Evolutionary conservation across 2,329 filamentous ascomycete genomes (phyloP), one percentile per base, ranked within the genome.

Genomic region (Coniella lustricola): DNA sequence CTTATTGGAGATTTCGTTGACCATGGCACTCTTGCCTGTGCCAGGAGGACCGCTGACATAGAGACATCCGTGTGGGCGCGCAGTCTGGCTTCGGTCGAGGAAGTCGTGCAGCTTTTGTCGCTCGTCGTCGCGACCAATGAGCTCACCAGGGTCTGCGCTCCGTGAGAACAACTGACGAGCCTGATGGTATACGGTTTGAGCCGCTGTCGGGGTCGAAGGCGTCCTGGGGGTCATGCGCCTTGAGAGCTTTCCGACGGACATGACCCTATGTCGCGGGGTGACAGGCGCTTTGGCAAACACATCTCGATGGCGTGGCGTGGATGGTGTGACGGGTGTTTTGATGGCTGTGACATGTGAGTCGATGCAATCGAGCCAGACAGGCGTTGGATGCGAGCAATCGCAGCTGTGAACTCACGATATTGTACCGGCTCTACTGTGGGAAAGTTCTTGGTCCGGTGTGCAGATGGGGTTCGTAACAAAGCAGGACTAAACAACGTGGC

Each of bases 21-120:
- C 82, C 73, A 97, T 85, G 25, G 93, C 93, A 64, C 90, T 97
- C 71, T 98, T 98, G 47, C 93, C 93, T 0, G 93, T 98, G 10
- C 93, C 93, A 2, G 93, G 93, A 3, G 93, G 93, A 0, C 93
- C 93, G 58, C 90, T 96, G 56, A 98, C 85, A 63, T 98, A 98
- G 44, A 95, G 77, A 62, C 91, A 97, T 46, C 90, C 90, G 46
- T 83, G 82, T 3, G 76, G 78, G 10, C 72, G 73, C 16, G 77
- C 66, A 8, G 77, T 71, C 4, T 83, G 70, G 56, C 82, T 81
- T 44, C 77, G 75, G 34, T 78, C 70, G 44, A 96, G 74, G 61
- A 95, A 96, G 0, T 62, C 66, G 12, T 72, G 70, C 31, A 97
- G 70, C 55, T 90, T 82, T 13, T 75, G 70, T 35, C 78, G 72